Conservation (phyloP, 2,329 filamentous ascomycete genomes). For the Cladosporium sp. region DNA sequence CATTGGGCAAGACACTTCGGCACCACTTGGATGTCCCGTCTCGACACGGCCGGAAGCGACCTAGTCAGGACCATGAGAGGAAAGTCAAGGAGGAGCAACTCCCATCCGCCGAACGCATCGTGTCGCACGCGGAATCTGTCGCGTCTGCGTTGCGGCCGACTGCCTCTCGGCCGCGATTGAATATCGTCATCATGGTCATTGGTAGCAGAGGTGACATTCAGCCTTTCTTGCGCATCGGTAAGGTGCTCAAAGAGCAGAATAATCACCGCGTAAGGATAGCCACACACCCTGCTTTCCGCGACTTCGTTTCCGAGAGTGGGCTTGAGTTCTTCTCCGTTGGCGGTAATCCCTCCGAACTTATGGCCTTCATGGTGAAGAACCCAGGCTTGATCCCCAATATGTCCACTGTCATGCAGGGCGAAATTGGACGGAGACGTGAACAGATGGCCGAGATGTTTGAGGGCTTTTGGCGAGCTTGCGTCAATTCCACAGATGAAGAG, state of each 20-base stretch:
- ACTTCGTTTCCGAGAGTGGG: slow-evolving; percentile 65
- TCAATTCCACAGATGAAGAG: slow-evolving; percentile 67
- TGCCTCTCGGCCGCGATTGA: slow-evolving; percentile 48
- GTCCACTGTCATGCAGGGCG: slow-evolving; percentile 67
- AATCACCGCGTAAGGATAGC: slow-evolving; percentile 72
- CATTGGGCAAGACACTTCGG: slow-evolving; percentile 58
- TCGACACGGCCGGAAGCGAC: slow-evolving; percentile 23
- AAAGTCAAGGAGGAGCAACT: background rate
- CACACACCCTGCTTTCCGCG: slow-evolving; percentile 69
- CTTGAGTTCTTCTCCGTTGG: slow-evolving; percentile 54
- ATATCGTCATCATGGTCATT: slow-evolving; percentile 80
- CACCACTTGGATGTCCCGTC: slow-evolving; percentile 43
- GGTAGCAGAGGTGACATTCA: slow-evolving; percentile 75
- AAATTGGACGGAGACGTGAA: slow-evolving; percentile 66
- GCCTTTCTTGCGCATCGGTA: slow-evolving; percentile 69
- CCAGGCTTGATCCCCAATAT: slow-evolving; percentile 79
- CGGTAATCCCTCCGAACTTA: slow-evolving; percentile 44
- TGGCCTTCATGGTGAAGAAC: slow-evolving; percentile 86
- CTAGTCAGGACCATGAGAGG: background rate
- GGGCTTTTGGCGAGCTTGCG: slow-evolving; percentile 81
- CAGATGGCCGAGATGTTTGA: slow-evolving; percentile 72
- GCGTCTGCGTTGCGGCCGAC: slow-evolving; percentile 22
- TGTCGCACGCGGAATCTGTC: slow-evolving; percentile 20
- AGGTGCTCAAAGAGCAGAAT: slow-evolving; percentile 63
- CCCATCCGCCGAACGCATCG: slow-evolving; percentile 9